Percentiles rank a stretch among this genome's conserved stretches.
phyloP scores from a whole-genome alignment of 805 yeast species.

The Yamadazyma sp. region DNA sequence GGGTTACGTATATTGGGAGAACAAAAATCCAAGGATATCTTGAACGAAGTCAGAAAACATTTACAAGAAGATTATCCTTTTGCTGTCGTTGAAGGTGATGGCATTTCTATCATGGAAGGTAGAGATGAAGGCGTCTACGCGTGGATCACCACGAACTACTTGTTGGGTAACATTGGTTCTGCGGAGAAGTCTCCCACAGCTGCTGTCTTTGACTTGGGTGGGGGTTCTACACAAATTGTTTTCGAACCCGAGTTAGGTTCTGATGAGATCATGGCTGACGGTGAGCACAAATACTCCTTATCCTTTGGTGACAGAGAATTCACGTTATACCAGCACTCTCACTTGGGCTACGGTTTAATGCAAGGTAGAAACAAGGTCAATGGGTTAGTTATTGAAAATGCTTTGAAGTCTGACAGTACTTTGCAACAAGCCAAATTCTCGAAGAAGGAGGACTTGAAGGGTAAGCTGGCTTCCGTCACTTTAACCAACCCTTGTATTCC shows the following conservation, averaged over 20 bases:
- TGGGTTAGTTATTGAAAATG: conserved; percentile 55
- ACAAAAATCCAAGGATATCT: conserved; percentile 66
- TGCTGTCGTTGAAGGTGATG: conserved; percentile 84
- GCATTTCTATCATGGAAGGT: conserved; percentile 92
- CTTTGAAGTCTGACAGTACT: conserved; percentile 32
- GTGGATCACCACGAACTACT: conserved; percentile 94
- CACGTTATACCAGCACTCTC: conserved; percentile 87
- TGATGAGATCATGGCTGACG: conserved; percentile 67
- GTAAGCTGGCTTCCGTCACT: conserved; percentile 41
- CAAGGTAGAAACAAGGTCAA: conserved; percentile 88
- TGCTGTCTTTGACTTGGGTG: conserved; percentile 97
- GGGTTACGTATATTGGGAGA: conserved; percentile 87
- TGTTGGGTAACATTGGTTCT: conserved; percentile 91
- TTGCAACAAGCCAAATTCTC: conserved; percentile 23
- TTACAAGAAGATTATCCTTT: conserved; percentile 84
- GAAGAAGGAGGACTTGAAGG: conserved; percentile 25
- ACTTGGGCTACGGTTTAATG: conserved; percentile 93
- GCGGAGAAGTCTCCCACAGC: conserved; percentile 79
- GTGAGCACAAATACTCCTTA: conserved; percentile 84
- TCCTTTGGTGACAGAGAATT: conserved; percentile 81
- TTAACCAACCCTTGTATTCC: conserved; percentile 85
- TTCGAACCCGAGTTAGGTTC: conserved; percentile 82
- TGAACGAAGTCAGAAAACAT: conserved; percentile 73
- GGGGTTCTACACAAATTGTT: conserved; percentile 98
- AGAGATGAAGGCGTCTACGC: conserved; percentile 97